Evolutionary conservation across 106 monocot species (phyloP).

Genomic region (Iris macrosiphon): DNA sequence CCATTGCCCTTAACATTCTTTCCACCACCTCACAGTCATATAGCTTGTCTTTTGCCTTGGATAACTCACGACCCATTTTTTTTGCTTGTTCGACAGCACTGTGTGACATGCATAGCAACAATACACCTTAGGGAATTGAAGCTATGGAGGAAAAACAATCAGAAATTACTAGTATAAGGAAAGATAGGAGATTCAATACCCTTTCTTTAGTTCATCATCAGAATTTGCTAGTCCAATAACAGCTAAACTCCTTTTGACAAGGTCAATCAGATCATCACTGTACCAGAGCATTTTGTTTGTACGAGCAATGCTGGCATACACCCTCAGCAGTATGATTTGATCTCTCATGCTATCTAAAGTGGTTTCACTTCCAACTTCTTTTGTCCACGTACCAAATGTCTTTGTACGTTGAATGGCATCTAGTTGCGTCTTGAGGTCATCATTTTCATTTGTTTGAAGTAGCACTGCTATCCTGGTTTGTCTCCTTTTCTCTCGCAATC

Average conservation of each 20-base stretch:
- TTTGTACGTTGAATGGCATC: conserved; percentile 31
- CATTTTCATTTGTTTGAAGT: background rate
- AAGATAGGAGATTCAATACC: conserved; percentile 19
- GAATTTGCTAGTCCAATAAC: conserved; percentile 28
- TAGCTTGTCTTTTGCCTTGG: conserved; percentile 22
- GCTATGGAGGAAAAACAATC: background rate
- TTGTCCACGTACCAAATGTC: conserved; percentile 33
- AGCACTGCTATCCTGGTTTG: conserved; percentile 13
- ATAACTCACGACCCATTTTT: conserved; percentile 29
- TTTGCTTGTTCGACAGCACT: conserved; percentile 34
- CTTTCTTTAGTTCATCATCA: conserved; percentile 24
- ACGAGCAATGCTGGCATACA: conserved; percentile 41
- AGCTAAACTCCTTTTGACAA: conserved; percentile 15
- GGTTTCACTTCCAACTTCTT: conserved; percentile 28
- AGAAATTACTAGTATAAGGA: no score
- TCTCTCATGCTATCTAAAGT: conserved; percentile 45
- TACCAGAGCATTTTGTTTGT: conserved; percentile 6
- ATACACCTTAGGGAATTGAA: background rate
- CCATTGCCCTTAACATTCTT: conserved; percentile 48
- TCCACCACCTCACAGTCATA: conserved; percentile 22
- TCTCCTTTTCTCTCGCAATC: conserved; percentile 19
- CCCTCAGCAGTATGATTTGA: conserved; percentile 59
- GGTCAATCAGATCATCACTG: conserved; percentile 18
- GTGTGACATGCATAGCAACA: background rate
- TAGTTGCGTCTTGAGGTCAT: conserved; percentile 10